Evolutionary conservation across 306 rosid species (phyloP).

Genomic region (Begonia fuchsioides): DNA sequence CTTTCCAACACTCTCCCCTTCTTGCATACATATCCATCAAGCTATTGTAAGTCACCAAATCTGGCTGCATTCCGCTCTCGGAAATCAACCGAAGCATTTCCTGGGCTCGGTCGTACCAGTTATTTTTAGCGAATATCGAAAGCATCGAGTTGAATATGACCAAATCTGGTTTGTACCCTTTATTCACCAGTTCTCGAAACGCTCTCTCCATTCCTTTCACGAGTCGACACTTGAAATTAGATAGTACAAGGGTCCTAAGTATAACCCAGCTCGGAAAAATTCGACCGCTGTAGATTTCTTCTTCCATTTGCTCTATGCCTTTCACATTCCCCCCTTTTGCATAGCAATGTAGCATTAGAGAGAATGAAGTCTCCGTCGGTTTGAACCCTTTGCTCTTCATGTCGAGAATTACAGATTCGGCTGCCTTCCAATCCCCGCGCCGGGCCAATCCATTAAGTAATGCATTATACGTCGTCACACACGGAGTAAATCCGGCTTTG

Average conservation of each 20-base stretch:
- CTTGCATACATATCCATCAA: constrained; percentile 82
- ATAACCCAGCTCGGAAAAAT: constrained; percentile 81
- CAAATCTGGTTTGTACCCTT: constrained; percentile 81
- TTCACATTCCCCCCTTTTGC: constrained; percentile 60
- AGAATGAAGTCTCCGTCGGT: constrained; percentile 75
- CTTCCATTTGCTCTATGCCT: constrained; percentile 61
- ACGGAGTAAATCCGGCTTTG: constrained; percentile 64
- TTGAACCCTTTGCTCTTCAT: constrained; percentile 72
- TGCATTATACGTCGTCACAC: constrained; percentile 73
- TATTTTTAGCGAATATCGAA: constrained; percentile 55
- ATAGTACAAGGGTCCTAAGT: constrained; percentile 61
- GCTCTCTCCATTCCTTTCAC: constrained; percentile 80
- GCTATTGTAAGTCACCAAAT: constrained; percentile 67
- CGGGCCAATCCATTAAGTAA: constrained; percentile 81
- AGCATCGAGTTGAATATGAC: constrained; percentile 71
- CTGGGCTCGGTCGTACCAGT: constrained; percentile 42
- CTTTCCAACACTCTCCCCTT: constrained; percentile 79
- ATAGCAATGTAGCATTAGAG: constrained; percentile 68
- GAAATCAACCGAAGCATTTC: constrained; percentile 50
- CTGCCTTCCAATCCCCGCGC: constrained; percentile 73
- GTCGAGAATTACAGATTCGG: constrained; percentile 59
- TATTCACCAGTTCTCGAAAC: constrained; percentile 40
- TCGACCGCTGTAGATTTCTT: constrained; percentile 52
- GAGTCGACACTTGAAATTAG: constrained; percentile 69
- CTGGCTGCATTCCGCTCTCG: constrained; percentile 54